These are phyloP conservation scores for Akanthomyces lecanii DNA, from an alignment of 2,329 filamentous ascomycete species.

Conservation along the genomic window DNA sequence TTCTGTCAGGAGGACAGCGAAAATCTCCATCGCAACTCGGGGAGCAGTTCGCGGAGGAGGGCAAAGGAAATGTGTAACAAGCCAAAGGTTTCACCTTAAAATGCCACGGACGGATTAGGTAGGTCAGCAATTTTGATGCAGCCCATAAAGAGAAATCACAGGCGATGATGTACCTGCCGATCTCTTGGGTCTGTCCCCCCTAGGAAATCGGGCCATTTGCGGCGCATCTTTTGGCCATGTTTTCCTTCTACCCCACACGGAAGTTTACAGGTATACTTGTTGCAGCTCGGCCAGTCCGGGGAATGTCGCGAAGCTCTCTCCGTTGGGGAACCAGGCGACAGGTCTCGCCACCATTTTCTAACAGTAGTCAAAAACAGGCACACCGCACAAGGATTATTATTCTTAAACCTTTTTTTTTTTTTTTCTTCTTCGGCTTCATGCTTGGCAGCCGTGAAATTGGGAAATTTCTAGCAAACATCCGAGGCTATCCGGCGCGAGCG, in stretches of 20 bases:
- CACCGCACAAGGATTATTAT: too few relatives aligned
- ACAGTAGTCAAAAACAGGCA: too few relatives aligned
- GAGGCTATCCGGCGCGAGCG: too few relatives aligned
- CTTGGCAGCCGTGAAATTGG: too few relatives aligned
- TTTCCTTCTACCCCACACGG: background rate
- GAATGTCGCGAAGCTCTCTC: background rate
- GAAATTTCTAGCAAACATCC: too few relatives aligned
- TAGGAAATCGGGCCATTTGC: constrained; percentile 7
- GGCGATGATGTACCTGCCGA: background rate
- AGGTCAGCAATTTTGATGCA: background rate
- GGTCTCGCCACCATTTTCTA: too few relatives aligned
- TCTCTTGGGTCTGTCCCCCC: background rate
- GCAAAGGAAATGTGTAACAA: background rate
- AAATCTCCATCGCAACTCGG: too few relatives aligned
- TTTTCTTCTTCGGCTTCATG: too few relatives aligned
- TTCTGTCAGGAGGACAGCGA: background rate
- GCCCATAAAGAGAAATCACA: background rate
- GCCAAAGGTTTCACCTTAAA: background rate
- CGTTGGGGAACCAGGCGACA: too few relatives aligned
- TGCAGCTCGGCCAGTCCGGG: background rate
- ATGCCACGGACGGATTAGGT: background rate
- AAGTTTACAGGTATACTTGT: background rate
- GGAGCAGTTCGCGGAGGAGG: too few relatives aligned
- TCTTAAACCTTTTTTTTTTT: too few relatives aligned
- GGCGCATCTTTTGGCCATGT: background rate